Base-by-base conservation (phyloP, 2,329 filamentous ascomycete species). In the Aspergillus proliferans region DNA sequence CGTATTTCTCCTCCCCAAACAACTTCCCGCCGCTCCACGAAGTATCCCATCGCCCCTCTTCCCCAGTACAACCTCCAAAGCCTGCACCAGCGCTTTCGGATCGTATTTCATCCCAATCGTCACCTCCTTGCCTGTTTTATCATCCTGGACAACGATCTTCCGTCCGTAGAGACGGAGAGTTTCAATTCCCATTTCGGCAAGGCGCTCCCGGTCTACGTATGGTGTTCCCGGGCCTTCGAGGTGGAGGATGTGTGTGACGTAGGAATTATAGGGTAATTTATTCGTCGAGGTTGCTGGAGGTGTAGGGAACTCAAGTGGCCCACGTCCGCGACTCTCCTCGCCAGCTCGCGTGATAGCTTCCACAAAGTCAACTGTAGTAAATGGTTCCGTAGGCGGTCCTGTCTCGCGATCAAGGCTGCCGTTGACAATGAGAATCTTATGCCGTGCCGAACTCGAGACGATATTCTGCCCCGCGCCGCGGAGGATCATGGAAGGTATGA, bases 351-450 rank as follows among this genome's bases (percentile, higher is more conserved):
- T 83, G 43, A 97, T 86, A 0, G 92, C 88, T 9, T 78, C 81
- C 0, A 96, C 81, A 63, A 97, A 97, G 60, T 95, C 90, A 0
- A 82, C 71, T 0, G 88, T 92, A 0, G 82, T 81, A 62, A 88
- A 90, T 0, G 86, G 83, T 0, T 76, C 53, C 0, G 63, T 64
- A 0, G 76, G 76, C 0, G 90, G 88, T 0, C 90, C 88, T 0
- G 90, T 95, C 72, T 97, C 92, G 8, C 92, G 83, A 62, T 97
- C 92, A 0, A 86, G 74, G 1, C 80, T 86, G 19, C 88, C 87
- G 62, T 97, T 97, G 5, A 95, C 73, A 22, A 95, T 87, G 6
- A 95, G 73, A 15, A 95, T 85, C 65, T 93, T 94, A 61, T 84
- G 80, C 6, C 80, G 73, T 1, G 75, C 60, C 0, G 75, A 69